Evolutionary conservation across 1,284 basidiomycete genomes (phyloP).

Genomic region (Ustilago curta): DNA sequence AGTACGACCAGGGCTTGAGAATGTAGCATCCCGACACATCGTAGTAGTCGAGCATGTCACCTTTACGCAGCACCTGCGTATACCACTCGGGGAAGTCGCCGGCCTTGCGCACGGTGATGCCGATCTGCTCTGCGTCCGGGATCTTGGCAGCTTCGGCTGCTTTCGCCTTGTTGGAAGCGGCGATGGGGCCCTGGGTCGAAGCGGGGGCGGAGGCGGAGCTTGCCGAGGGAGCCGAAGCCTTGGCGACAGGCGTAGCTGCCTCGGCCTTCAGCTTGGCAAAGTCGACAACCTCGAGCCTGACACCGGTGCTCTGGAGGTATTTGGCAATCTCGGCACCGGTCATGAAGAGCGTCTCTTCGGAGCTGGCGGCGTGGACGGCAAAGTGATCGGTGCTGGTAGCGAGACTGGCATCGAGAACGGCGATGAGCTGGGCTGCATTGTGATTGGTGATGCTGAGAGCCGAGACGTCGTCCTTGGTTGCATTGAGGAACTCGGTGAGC

Average conservation of each 20-base stretch:
- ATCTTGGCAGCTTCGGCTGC: conserved; percentile 60
- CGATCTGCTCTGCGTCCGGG: conserved; percentile 66
- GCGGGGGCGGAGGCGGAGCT: conserved; percentile 40
- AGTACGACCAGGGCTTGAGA: conserved; percentile 95
- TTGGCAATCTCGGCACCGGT: conserved; percentile 58
- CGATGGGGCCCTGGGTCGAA: conserved; percentile 45
- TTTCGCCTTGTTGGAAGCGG: conserved; percentile 44
- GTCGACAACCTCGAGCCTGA: conserved; percentile 59
- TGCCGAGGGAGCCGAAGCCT: conserved; percentile 35
- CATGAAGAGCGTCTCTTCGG: conserved; percentile 65
- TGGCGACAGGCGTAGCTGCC: conserved; percentile 46
- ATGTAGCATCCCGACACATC: conserved; percentile 99
- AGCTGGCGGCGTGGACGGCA: conserved; percentile 62
- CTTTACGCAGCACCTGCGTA: conserved; percentile 89
- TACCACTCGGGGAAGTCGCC: conserved; percentile 69
- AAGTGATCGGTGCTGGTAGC: conserved; percentile 54
- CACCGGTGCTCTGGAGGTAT: conserved; percentile 63
- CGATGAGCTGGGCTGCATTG: conserved; percentile 58
- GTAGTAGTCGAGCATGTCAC: conserved; percentile 99
- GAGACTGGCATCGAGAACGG: conserved; percentile 58
- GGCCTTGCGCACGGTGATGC: conserved; percentile 68
- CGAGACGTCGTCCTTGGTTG: conserved; percentile 82
- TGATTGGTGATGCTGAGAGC: conserved; percentile 59
- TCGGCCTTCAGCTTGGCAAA: conserved; percentile 57
- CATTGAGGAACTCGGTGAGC: conserved; percentile 83